phyloP scores from a whole-genome alignment of 805 yeast genomes.

The Candida railenensis region DNA sequence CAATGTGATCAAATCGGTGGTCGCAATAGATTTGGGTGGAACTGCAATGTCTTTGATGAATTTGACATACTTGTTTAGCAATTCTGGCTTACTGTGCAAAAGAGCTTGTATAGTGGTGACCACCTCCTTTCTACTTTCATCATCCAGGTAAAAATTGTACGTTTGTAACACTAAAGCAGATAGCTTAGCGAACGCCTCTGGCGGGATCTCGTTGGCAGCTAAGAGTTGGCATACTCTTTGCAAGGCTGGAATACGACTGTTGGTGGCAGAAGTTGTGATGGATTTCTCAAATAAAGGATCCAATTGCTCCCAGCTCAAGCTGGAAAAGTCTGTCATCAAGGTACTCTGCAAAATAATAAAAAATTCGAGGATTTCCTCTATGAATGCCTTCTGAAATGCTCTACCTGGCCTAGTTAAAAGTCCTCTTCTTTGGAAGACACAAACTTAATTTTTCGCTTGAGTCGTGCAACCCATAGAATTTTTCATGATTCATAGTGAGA shows the following conservation, averaged over 20 bases:
- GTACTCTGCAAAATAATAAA: too few species aligned
- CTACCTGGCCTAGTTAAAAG: too few species aligned
- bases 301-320: conserved; percentile 20
- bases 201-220: conserved; percentile 16
- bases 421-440: too few species aligned
- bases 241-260: conserved; percentile 33
- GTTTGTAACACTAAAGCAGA: conserved; percentile 42
- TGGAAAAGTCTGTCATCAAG: neutral
- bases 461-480: too few species aligned
- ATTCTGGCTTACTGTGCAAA: conserved; percentile 27
- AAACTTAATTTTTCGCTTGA: too few species aligned
- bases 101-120: conserved; percentile 37
- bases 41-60: conserved; percentile 35
- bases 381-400: neutral
- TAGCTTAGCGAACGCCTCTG: conserved; percentile 18
- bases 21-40: conserved; percentile 43
- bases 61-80: conserved; percentile 33
- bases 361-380: neutral
- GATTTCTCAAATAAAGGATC: conserved; percentile 18
- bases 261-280: conserved; percentile 35
- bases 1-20: conserved; percentile 55
- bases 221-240: conserved; percentile 25
- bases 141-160: conserved; percentile 51
- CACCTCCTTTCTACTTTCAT: conserved; percentile 45
- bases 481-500: too few species aligned